Conservation (phyloP, 2,329 filamentous ascomycete species). For the Graphiopsis chlorocephala region DNA sequence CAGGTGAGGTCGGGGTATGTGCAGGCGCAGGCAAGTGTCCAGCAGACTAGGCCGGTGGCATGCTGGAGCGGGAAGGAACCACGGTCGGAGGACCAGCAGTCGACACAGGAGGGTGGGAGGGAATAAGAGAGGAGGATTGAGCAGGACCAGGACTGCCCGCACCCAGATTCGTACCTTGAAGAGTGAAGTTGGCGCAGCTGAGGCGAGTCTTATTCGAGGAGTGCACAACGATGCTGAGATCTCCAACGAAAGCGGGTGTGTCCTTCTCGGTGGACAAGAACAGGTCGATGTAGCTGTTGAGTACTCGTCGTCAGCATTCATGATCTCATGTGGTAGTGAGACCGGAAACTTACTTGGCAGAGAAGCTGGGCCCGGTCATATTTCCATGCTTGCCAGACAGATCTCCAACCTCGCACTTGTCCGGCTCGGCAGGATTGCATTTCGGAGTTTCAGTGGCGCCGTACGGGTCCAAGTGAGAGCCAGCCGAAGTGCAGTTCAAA, state of each 20-base stretch:
- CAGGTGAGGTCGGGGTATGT: background rate
- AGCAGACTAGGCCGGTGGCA: background rate
- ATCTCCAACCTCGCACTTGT: constrained; percentile 46
- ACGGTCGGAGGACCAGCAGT: constrained; percentile 14
- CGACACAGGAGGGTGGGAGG: background rate
- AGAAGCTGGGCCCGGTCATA: constrained; percentile 32
- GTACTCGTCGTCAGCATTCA: background rate
- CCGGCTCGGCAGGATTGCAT: constrained; percentile 38
- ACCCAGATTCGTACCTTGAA: constrained; percentile 20
- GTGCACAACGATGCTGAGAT: constrained; percentile 56
- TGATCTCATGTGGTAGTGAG: background rate
- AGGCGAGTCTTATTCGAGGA: constrained; percentile 52
- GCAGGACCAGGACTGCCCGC: constrained; percentile 3
- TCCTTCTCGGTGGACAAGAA: constrained; percentile 47
- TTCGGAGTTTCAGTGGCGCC: constrained; percentile 37
- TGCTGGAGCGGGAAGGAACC: background rate
- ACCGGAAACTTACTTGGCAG: constrained; percentile 27
- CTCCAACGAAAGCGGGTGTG: constrained; percentile 51
- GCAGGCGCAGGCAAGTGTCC: background rate
- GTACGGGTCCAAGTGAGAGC: constrained; percentile 45
- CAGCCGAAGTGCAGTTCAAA: constrained; percentile 44
- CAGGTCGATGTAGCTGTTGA: constrained; percentile 45
- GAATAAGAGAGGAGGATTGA: background rate
- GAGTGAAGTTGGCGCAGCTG: constrained; percentile 56
- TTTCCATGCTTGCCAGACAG: constrained; percentile 46